Evolutionary conservation across 345 rosid species (phyloP).

Genomic region (Aquilaria yunnanensis): DNA sequence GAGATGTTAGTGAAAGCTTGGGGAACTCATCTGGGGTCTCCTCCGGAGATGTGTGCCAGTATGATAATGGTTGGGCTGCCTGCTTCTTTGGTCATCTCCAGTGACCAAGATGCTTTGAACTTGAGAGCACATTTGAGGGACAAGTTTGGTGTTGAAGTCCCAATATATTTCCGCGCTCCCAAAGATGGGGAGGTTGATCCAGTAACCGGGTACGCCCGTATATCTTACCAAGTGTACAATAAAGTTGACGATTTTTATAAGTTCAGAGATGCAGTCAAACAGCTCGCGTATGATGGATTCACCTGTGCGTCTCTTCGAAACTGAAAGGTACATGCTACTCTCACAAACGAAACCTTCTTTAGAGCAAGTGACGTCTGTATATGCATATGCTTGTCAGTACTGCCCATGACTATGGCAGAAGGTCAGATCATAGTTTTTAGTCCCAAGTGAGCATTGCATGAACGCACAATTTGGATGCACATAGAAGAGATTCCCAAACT

Average conservation of each 20-base stretch:
- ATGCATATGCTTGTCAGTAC: background rate
- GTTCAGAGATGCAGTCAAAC: constrained; percentile 56
- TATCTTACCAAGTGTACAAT: constrained; percentile 87
- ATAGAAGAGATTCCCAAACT: background rate
- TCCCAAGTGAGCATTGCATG: no score
- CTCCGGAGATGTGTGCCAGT: constrained; percentile 74
- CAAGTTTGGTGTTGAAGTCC: constrained; percentile 62
- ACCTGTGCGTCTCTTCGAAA: constrained; percentile 42
- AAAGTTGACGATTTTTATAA: constrained; percentile 67
- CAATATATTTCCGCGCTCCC: constrained; percentile 51
- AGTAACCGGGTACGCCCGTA: constrained; percentile 70
- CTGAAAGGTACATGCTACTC: constrained; percentile 36
- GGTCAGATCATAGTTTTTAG: background rate
- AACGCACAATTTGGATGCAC: background rate
- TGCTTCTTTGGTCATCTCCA: constrained; percentile 43
- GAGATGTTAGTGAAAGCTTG: constrained; percentile 72
- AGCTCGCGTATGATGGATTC: constrained; percentile 47
- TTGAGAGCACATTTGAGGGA: constrained; percentile 69
- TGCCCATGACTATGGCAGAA: background rate
- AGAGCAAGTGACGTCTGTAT: background rate
- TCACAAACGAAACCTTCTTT: constrained; percentile 1
- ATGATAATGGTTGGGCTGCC: constrained; percentile 96
- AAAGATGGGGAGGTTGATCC: constrained; percentile 47
- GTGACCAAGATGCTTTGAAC: constrained; percentile 44
- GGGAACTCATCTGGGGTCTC: constrained; percentile 85